phyloP scores from a whole-genome alignment of 1,284 basidiomycete species.

The Boletus mariae region DNA sequence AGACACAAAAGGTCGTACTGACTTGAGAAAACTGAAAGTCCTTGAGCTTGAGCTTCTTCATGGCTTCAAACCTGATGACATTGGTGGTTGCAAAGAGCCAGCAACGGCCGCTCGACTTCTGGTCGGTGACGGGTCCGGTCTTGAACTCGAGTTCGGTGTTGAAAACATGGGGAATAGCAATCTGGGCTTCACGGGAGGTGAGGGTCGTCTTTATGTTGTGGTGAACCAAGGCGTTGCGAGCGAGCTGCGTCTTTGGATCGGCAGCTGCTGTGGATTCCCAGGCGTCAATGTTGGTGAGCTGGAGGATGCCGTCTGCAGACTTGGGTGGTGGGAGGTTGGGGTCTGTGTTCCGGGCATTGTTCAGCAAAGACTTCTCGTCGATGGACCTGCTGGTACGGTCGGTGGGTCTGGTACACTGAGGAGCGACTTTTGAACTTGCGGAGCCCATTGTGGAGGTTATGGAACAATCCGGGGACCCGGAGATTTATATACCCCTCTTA shows the following conservation, averaged over 20 bases:
- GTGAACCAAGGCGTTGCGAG: slow-evolving; percentile 79
- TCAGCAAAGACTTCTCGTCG: slow-evolving; percentile 24
- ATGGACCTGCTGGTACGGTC: slow-evolving; percentile 24
- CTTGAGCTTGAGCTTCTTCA: slow-evolving; percentile 81
- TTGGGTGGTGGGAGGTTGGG: slow-evolving; percentile 17
- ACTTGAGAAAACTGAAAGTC: slow-evolving; percentile 90
- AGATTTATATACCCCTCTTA: slow-evolving; percentile 29
- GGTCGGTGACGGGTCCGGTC: slow-evolving; percentile 82
- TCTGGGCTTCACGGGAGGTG: slow-evolving; percentile 57
- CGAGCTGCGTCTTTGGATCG: slow-evolving; percentile 68
- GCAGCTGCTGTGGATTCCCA: slow-evolving; percentile 63
- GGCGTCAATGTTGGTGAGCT: slow-evolving; percentile 50
- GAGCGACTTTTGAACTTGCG: slow-evolving; percentile 21
- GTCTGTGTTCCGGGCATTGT: neutral
- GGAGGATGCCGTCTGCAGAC: slow-evolving; percentile 59
- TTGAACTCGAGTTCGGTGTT: slow-evolving; percentile 79
- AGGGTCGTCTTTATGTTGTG: slow-evolving; percentile 67
- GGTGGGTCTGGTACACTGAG: slow-evolving; percentile 15
- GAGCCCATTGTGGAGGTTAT: slow-evolving; percentile 21
- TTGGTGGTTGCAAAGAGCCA: slow-evolving; percentile 94
- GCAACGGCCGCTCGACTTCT: slow-evolving; percentile 84
- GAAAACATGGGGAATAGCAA: slow-evolving; percentile 80
- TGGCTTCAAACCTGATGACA: slow-evolving; percentile 78
- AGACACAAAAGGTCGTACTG: slow-evolving; percentile 15
- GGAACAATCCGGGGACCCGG: slow-evolving; percentile 2